phyloP scores from a whole-genome alignment of 495 filamentous ascomycete species.

The Penicillium pulvis region DNA sequence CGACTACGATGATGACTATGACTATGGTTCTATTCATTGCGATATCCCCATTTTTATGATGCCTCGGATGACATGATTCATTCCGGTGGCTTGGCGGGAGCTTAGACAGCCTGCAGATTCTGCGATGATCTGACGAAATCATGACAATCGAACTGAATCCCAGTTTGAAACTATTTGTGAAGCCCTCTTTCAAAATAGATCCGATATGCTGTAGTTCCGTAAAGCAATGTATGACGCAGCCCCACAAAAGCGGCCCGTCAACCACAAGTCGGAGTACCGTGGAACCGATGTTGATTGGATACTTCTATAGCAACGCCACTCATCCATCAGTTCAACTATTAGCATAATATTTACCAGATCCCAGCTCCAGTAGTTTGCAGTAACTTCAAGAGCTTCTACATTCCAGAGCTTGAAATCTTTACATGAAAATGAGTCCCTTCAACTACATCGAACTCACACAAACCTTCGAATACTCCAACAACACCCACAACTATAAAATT shows the following conservation, averaged over 20 bases:
- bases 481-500: slow-evolving; percentile 25
- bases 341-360: too few species aligned
- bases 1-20: neutral
- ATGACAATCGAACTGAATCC: neutral
- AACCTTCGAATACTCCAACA: slow-evolving; percentile 26
- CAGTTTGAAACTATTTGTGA: neutral
- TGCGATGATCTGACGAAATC: neutral
- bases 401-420: neutral
- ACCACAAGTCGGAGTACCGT: neutral
- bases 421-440: neutral
- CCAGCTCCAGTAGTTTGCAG: too few species aligned
- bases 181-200: too few species aligned
- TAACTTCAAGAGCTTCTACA: too few species aligned
- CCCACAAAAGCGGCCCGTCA: neutral
- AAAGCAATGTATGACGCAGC: neutral
- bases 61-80: neutral
- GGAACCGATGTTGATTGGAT: neutral
- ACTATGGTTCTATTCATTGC: neutral
- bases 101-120: neutral
- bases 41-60: neutral
- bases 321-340: neutral
- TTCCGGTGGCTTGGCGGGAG: neutral
- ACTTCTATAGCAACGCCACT: neutral
- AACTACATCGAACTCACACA: slow-evolving; percentile 17
- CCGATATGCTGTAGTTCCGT: too few species aligned